Evolutionary conservation across 1,284 basidiomycete genomes (phyloP), one percentile per base, ranked within the genome.

Genomic region (Caloboletus firmus): DNA sequence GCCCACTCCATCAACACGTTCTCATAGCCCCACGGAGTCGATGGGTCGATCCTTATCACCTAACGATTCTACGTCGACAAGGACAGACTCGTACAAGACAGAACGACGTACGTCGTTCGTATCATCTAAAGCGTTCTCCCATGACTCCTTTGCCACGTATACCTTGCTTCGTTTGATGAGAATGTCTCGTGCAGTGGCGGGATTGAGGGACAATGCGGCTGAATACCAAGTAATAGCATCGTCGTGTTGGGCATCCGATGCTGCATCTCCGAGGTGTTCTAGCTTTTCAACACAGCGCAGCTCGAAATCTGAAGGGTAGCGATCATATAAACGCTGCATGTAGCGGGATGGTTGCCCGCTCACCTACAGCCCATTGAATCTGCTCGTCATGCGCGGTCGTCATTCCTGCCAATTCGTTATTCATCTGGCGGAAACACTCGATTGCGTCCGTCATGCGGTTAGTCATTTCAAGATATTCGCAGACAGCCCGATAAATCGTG

Each of bases 141-240:
- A 60, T 3, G 24, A 7, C 6, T 26, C 36, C 10, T 0, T 37
- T 1, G n/a, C 34, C 22, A 17, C 32, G 44, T 7, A 41, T 8
- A 8, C 54, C 18, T 31, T 49, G 24, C 54, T 58, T 32, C 57
- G 57, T 28, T 56, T 51, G 24, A 43, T n/a, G 11, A 56, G 20
- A 2, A 56, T 40, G 30, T 7, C 45, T 11, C 31, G 42, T 4
- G 48, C 30, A 1, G 26, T 8, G 7, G 26, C 5, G n/a, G 32
- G 34, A 24, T 34, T 17, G 2, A 59, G n/a, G 3, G 36, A 43
- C 18, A 59, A 17, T 5, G 45, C 48, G n/a, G 18, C 34, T 1
- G 47, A 40, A 32, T 56, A 59, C 13, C 18, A 12, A 2, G 35
- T n/a, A 6, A 58, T 37, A 2, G 54, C 55, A 32, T 51, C 45